Base-by-base conservation (phyloP, 176 grass and related monocot genomes). In the Chrysopogon serrulatus region DNA sequence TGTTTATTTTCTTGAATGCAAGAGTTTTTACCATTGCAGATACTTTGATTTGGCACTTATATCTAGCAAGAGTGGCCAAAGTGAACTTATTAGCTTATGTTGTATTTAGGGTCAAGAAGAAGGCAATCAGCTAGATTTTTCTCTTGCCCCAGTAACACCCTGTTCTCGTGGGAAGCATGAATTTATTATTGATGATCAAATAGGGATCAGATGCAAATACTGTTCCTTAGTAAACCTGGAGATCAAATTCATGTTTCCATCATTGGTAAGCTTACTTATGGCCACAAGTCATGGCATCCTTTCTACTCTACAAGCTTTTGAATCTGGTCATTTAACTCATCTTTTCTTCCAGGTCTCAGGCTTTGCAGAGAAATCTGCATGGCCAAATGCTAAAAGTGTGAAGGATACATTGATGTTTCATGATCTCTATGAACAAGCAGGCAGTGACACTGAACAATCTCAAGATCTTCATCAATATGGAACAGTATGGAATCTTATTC, bases 401-500 rank as follows among this genome's bases (percentile, higher is more conserved):
- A 92, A 83, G 70, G 47, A 78, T 68, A 65, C 70, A n/a, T 43
- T 92, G 56, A 65, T 83, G 48, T 90, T 88, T 79, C 80, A 82
- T 48, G 79, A 88, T 31, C 83, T 97, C 76, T 88, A 78, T 86
- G 89, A 82, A 78, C 78, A 77, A 85, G 49, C 74, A 63, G 86
- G 76, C 57, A 75, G 4, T 63, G 68, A 30, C 62, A 74, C 82
- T 5, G 68, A 70, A 56, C 65, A 87, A 70, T 80, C 68, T 72
- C 83, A 80, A 67, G 45, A 80, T 85, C 79, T 70, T 26, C 85
- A 65, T 89, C 51, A 86, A 31, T 79, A 71, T 61, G 92, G 88
- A 78, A 94, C 94, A 0, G 88, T 97, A 19, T 97, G 95, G 95
- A 90, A 94, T 89, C 88, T 97, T 71, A 94, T 97, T 79, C 95